Evolutionary conservation across 2,329 filamentous ascomycete species (phyloP).

Genomic region (Neonectria magnoliae): DNA sequence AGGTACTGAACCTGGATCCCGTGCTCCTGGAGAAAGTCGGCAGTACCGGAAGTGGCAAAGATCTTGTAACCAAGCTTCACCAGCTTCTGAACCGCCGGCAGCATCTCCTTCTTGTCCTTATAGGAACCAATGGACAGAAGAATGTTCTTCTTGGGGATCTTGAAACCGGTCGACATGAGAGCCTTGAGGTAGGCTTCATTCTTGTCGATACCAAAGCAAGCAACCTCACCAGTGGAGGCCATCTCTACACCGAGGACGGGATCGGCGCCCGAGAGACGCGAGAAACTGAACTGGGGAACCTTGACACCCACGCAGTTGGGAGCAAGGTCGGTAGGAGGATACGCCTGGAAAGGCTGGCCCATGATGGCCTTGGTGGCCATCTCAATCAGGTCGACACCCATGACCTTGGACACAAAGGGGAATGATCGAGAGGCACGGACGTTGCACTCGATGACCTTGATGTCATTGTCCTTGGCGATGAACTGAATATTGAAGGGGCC

Average conservation of each 20-base stretch:
- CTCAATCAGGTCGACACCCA: conserved; percentile 97
- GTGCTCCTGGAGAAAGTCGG: conserved; percentile 95
- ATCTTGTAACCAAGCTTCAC: conserved; percentile 93
- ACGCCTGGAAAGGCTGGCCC: conserved; percentile 81
- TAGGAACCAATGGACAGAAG: conserved; percentile 94
- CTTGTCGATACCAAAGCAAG: conserved; percentile 94
- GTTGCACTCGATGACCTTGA: conserved; percentile 99
- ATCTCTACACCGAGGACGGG: conserved; percentile 98
- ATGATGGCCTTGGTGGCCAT: conserved; percentile 99
- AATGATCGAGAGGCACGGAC: conserved; percentile 96
- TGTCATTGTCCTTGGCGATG: conserved; percentile 99
- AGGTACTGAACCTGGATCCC: conserved; percentile 92
- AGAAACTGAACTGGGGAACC: conserved; percentile 99
- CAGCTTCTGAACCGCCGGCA: conserved; percentile 89
- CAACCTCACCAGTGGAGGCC: conserved; percentile 98
- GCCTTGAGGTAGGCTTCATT: conserved; percentile 99
- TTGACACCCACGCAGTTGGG: conserved; percentile 93
- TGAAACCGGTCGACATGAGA: conserved; percentile 94
- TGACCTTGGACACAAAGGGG: conserved; percentile 98
- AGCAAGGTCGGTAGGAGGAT: conserved; percentile 80
- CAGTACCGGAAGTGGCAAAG: conserved; percentile 95
- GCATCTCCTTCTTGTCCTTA: conserved; percentile 98
- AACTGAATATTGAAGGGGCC: conserved; percentile 99
- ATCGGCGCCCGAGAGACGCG: conserved; percentile 92
- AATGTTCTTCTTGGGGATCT: conserved; percentile 94